Percentiles rank a stretch among this genome's conserved stretches.
Conservation (phyloP, 768 basidiomycete genomes). For the Rhodotorula graminis region DNA sequence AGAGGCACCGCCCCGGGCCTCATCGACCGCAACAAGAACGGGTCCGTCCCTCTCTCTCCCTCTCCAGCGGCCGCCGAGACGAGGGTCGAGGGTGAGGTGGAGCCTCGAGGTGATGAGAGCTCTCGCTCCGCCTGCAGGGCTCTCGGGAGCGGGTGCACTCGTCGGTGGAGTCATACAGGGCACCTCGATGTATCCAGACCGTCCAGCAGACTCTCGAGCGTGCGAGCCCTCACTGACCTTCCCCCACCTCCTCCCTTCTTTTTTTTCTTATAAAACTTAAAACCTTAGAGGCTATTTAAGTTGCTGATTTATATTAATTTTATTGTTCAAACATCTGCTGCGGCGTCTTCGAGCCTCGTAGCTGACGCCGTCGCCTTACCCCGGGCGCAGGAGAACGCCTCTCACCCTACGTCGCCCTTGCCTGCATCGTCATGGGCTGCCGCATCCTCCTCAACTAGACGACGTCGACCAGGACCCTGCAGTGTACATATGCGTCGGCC, state of each 20-base stretch:
- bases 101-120: not conserved
- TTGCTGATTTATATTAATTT: too few relatives aligned
- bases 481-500: not conserved
- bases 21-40: constrained; percentile 88
- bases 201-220: too few relatives aligned
- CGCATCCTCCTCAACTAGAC: constrained; percentile 54
- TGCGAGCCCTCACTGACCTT: not conserved
- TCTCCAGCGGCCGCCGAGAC: not conserved
- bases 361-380: not conserved
- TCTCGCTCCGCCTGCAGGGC: too few relatives aligned
- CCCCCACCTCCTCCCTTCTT: not conserved
- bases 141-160: too few relatives aligned
- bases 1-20: constrained; percentile 82
- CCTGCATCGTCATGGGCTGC: constrained; percentile 87
- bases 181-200: too few relatives aligned
- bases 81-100: not conserved
- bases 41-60: constrained; percentile 53
- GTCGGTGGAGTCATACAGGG: too few relatives aligned
- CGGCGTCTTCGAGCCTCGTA: not conserved
- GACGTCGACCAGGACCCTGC: too few relatives aligned
- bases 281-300: too few relatives aligned
- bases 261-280: too few relatives aligned
- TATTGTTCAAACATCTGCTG: too few relatives aligned
- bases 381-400: constrained; percentile 71
- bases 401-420: constrained; percentile 90